Evolutionary conservation across 1,284 basidiomycete species (phyloP).

Genomic region (Apiotrichum montevideense): DNA sequence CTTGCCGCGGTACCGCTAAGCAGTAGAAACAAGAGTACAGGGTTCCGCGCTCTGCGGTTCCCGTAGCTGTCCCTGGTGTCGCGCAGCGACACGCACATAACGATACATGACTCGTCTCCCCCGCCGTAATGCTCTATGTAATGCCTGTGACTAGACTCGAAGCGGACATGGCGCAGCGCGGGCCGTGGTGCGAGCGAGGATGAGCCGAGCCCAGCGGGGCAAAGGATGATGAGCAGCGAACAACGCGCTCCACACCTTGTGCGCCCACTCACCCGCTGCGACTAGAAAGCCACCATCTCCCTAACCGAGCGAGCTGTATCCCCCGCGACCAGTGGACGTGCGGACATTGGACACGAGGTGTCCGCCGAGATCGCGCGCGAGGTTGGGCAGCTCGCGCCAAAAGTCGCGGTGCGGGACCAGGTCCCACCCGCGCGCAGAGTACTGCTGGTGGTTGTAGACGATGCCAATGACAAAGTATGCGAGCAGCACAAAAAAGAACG

Average conservation of each 20-base stretch:
- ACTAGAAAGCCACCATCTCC: too few species aligned
- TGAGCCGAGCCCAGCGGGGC: too few species aligned
- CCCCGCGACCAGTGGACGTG: slow-evolving; percentile 28
- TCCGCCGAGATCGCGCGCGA: slow-evolving; percentile 36
- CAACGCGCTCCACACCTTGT: too few species aligned
- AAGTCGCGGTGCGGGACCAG: slow-evolving; percentile 48
- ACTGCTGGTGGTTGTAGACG: slow-evolving; percentile 48
- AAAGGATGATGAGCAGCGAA: too few species aligned
- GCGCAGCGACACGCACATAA: not conserved
- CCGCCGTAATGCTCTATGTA: slow-evolving; percentile 1
- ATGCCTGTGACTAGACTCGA: slow-evolving; percentile 1
- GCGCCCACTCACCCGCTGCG: too few species aligned
- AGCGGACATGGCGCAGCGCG: not conserved
- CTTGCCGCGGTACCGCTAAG: not conserved
- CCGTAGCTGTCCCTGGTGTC: not conserved
- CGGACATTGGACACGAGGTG: slow-evolving; percentile 39
- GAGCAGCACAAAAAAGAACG: slow-evolving; percentile 21
- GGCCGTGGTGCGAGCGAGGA: not conserved
- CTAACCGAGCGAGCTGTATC: slow-evolving; percentile 39
- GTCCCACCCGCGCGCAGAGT: slow-evolving; percentile 46
- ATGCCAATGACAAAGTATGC: slow-evolving; percentile 44
- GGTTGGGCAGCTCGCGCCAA: slow-evolving; percentile 44
- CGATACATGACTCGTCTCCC: not conserved
- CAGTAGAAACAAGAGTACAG: not conserved
- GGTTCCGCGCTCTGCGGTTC: too few species aligned